These are phyloP conservation scores for Carex cristatella DNA, from an alignment of 176 grass and related monocot genomes.

Conservation along the genomic window DNA sequence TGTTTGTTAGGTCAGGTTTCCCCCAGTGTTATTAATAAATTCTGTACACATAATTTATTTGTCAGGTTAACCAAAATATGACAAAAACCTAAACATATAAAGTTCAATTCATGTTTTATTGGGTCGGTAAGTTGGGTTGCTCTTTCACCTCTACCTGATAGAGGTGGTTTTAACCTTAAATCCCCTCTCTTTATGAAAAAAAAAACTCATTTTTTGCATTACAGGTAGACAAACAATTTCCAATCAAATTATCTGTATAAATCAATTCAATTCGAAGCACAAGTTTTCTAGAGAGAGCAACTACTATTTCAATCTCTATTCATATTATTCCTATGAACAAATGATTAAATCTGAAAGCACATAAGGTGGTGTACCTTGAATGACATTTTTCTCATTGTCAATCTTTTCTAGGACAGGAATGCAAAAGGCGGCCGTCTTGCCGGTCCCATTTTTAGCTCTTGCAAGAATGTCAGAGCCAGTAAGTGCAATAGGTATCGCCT, in stretches of 20 bases:
- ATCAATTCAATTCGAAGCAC: background rate
- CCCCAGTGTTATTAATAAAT: background rate
- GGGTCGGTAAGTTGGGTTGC: background rate
- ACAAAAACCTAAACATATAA: background rate
- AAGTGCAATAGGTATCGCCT: constrained; percentile 96
- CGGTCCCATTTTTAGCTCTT: constrained; percentile 96
- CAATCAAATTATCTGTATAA: background rate
- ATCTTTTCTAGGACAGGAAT: constrained; percentile 97
- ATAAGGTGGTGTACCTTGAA: constrained; percentile 60
- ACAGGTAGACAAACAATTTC: background rate
- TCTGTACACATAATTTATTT: background rate
- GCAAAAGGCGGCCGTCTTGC: constrained; percentile 93
- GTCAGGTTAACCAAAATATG: background rate
- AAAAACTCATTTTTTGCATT: background rate
- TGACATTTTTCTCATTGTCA: constrained; percentile 86
- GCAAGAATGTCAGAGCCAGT: constrained; percentile 97
- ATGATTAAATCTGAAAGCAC: background rate
- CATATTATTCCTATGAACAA: background rate
- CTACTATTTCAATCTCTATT: background rate
- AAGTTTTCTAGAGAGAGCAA: background rate
- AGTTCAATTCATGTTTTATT: background rate
- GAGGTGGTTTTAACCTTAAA: background rate
- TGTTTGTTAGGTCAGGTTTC: background rate
- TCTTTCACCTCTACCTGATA: background rate
- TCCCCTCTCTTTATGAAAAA: background rate